These are phyloP conservation scores for Lophiostoma macrostomum DNA, from an alignment of 495 filamentous ascomycete species.

Conservation along the genomic window DNA sequence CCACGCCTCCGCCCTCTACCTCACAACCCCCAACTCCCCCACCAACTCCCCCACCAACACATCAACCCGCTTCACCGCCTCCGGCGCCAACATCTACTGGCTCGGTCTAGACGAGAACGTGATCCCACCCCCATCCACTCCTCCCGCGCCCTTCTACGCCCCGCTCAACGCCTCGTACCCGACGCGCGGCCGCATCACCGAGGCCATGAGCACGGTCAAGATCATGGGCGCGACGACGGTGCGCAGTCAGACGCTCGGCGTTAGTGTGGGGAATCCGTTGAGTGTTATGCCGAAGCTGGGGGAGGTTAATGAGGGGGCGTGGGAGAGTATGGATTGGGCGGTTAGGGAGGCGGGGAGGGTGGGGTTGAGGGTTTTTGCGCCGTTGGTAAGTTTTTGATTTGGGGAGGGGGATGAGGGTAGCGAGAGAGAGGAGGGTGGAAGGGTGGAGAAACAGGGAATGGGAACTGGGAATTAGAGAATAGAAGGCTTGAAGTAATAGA, in stretches of 20 bases:
- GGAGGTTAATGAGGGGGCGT: constrained; percentile 49
- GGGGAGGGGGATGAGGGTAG: constrained; percentile 36
- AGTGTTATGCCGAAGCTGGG: constrained; percentile 48
- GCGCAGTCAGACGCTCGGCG: constrained; percentile 53
- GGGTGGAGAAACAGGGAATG: too few relatives aligned
- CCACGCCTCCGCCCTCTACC: background rate
- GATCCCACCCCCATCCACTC: constrained; percentile 40
- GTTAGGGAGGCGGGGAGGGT: constrained; percentile 52
- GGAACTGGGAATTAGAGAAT: too few relatives aligned
- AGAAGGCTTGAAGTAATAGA: background rate
- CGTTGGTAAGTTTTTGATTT: constrained; percentile 38
- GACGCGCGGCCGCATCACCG: constrained; percentile 51
- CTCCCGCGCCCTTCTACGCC: constrained; percentile 49
- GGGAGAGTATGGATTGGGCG: constrained; percentile 54
- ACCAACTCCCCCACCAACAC: background rate
- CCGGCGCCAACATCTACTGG: constrained; percentile 58
- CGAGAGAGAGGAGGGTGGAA: background rate
- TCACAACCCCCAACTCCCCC: background rate
- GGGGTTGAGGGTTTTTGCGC: constrained; percentile 50
- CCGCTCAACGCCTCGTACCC: constrained; percentile 52
- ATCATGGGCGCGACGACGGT: constrained; percentile 54
- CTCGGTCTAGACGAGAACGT: constrained; percentile 59
- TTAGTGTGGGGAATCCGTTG: constrained; percentile 54
- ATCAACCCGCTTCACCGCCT: constrained; percentile 47
- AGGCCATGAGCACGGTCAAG: constrained; percentile 51